Conservation (phyloP, 345 rosid genomes). For the Gossypium bickii region DNA sequence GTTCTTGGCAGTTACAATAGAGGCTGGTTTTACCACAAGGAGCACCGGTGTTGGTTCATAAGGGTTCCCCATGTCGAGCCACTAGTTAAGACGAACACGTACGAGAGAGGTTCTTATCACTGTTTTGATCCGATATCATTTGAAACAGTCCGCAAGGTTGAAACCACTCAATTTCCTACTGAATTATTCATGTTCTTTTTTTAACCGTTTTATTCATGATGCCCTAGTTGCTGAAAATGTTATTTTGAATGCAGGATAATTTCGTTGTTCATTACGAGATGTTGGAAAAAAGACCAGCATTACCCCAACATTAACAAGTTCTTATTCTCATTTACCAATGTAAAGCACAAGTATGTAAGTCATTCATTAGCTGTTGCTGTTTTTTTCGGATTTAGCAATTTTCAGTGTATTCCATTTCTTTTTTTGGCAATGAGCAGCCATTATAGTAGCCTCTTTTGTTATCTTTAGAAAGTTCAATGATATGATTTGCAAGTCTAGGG, state of each 20-base stretch:
- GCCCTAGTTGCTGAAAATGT: background rate
- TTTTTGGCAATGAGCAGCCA: constrained; percentile 1
- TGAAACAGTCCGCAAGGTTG: constrained; percentile 77
- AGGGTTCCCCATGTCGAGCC: constrained; percentile 75
- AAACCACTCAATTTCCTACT: constrained; percentile 8
- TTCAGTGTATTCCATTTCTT: background rate
- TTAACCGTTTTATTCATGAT: too few species aligned
- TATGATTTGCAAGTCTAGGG: background rate
- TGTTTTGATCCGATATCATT: constrained; percentile 80
- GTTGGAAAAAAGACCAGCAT: constrained; percentile 84
- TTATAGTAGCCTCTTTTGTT: background rate
- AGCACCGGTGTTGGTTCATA: constrained; percentile 66
- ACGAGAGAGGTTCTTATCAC: constrained; percentile 87
- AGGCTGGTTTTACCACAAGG: constrained; percentile 97
- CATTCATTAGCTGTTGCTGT: constrained; percentile 27
- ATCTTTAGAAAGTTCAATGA: background rate
- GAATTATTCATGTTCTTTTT: background rate
- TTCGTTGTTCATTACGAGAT: constrained; percentile 65
- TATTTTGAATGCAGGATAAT: constrained; percentile 63
- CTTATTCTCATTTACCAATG: constrained; percentile 39
- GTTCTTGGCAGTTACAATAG: constrained; percentile 60
- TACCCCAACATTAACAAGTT: constrained; percentile 64
- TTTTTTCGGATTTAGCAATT: constrained; percentile 21
- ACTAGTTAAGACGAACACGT: constrained; percentile 58
- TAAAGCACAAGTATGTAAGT: constrained; percentile 42